These are phyloP conservation scores for Hevea brasiliensis DNA, from an alignment of 345 rosid genomes.

Conservation along the genomic window DNA sequence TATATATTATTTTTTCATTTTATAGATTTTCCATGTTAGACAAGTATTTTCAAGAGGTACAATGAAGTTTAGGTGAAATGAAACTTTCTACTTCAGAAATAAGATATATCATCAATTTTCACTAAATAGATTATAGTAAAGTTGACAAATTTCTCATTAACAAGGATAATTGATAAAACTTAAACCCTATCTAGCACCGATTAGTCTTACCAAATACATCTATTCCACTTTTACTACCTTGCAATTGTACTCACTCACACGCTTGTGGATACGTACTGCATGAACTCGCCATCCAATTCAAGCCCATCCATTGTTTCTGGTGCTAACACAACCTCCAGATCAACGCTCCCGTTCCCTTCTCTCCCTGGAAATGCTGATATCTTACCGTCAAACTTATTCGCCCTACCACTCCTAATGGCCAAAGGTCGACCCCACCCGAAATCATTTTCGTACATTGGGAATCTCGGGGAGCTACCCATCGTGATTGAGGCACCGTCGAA, in stretches of 20 bases:
- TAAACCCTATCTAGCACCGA: no score
- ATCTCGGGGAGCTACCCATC: constrained; percentile 97
- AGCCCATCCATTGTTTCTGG: constrained; percentile 68
- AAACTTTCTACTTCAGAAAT: no score
- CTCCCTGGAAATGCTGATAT: constrained; percentile 86
- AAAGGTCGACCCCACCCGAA: constrained; percentile 95
- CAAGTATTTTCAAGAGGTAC: no score
- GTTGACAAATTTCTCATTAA: no score
- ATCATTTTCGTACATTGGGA: constrained; percentile 92
- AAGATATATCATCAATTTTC: no score
- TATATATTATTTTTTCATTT: no score
- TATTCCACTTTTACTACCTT: not conserved
- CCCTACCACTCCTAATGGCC: constrained; percentile 86
- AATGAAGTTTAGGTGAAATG: no score
- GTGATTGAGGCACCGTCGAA: constrained; percentile 93
- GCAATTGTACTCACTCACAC: constrained; percentile 21
- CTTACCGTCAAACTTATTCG: constrained; percentile 94
- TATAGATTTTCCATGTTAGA: no score
- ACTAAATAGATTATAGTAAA: no score
- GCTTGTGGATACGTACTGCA: constrained; percentile 64
- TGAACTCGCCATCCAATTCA: constrained; percentile 68
- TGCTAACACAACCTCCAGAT: constrained; percentile 84
- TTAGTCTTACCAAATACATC: not conserved
- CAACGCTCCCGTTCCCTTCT: constrained; percentile 80
- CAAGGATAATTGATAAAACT: no score